Conservation (phyloP, 1,284 basidiomycete species). For the Marasmius tenuissimus region DNA sequence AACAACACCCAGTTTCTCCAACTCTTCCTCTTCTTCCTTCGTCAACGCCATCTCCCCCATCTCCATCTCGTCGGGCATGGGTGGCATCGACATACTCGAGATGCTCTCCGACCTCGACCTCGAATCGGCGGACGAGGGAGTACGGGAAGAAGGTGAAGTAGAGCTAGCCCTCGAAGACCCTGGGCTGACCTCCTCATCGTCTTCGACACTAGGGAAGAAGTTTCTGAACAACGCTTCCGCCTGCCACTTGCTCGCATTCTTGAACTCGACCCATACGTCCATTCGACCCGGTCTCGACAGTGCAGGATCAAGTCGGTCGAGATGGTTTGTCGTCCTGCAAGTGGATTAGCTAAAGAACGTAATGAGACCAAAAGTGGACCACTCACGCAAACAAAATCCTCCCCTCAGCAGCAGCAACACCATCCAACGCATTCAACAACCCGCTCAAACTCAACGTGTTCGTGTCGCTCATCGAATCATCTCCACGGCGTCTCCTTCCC, state of each 20-base stretch:
- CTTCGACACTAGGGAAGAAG: slow-evolving; percentile 79
- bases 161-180: slow-evolving; percentile 15
- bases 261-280: slow-evolving; percentile 90
- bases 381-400: slow-evolving; percentile 80
- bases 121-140: background rate
- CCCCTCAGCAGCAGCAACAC: slow-evolving; percentile 84
- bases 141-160: slow-evolving; percentile 9
- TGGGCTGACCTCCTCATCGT: slow-evolving; percentile 20
- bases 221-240: slow-evolving; percentile 81
- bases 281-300: slow-evolving; percentile 84
- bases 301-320: slow-evolving; percentile 82
- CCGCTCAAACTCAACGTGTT: slow-evolving; percentile 82
- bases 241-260: slow-evolving; percentile 79
- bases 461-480: slow-evolving; percentile 69
- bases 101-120: background rate
- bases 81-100: background rate
- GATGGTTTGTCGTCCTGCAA: slow-evolving; percentile 76
- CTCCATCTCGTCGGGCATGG: background rate
- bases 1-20: slow-evolving; percentile 42
- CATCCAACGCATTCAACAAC: slow-evolving; percentile 80
- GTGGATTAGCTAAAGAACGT: slow-evolving; percentile 1
- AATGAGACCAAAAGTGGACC: background rate
- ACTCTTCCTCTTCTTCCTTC: slow-evolving; percentile 42
- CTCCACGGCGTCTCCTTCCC: slow-evolving; percentile 41
- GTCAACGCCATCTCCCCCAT: slow-evolving; percentile 2